phyloP scores from a whole-genome alignment of 2,329 filamentous ascomycete genomes.

The Metarhizium guizhouense region DNA sequence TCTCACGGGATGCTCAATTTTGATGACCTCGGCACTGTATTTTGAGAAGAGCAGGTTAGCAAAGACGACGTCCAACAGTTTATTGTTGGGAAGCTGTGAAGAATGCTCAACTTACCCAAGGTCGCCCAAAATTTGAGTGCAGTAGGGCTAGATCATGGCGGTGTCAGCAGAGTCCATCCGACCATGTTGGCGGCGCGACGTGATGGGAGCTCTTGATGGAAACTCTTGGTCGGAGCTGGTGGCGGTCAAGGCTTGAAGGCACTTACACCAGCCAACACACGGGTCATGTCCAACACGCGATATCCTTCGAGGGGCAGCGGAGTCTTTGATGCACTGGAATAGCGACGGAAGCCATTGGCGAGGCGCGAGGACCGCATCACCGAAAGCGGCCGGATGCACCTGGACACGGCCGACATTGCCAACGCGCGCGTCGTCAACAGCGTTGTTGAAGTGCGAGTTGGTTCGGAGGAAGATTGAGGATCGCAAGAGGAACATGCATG shows the following conservation, averaged over 20 bases:
- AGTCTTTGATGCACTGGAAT: slow-evolving; percentile 15
- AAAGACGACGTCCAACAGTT: background rate
- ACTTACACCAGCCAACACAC: slow-evolving; percentile 86
- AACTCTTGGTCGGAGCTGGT: background rate
- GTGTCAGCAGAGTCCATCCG: background rate
- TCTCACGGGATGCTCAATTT: slow-evolving; percentile 84
- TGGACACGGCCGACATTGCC: slow-evolving; percentile 8
- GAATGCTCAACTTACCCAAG: slow-evolving; percentile 59
- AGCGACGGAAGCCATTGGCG: slow-evolving; percentile 14
- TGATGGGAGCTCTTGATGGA: too few species aligned
- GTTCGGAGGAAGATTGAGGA: background rate
- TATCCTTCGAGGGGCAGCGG: slow-evolving; percentile 69
- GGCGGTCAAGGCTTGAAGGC: background rate
- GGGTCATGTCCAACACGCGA: slow-evolving; percentile 90
- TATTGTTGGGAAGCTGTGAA: background rate
- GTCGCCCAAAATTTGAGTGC: slow-evolving; percentile 92
- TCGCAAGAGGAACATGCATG: too few species aligned
- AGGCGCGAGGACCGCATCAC: background rate
- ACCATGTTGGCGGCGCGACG: too few species aligned
- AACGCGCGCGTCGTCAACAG: background rate
- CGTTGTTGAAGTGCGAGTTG: background rate
- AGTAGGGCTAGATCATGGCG: slow-evolving; percentile 65
- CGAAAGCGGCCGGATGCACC: slow-evolving; percentile 3
- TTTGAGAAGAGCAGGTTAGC: background rate
- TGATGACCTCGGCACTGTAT: slow-evolving; percentile 83